Evolutionary conservation across 164 flowering plant species (phyloP).

Genomic region (Vitis amurensis): DNA sequence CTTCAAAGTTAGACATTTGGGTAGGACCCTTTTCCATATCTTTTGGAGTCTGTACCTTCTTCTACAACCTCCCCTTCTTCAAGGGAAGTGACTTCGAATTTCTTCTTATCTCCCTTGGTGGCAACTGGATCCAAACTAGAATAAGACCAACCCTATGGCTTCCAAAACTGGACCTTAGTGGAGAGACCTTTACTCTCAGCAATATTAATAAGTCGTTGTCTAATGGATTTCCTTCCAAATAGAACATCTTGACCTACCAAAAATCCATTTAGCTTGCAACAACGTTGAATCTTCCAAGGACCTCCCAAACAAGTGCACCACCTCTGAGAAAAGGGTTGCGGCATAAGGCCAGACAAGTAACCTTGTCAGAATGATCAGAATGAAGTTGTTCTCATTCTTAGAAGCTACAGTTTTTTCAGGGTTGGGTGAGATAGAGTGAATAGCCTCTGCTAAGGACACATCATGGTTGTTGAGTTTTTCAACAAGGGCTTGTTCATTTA

Average conservation of each 20-base stretch:
- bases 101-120: slow-evolving; percentile 51
- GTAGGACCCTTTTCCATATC: slow-evolving; percentile 33
- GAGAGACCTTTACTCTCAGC: slow-evolving; percentile 69
- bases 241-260: slow-evolving; percentile 84
- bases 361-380: slow-evolving; percentile 77
- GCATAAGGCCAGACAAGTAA: slow-evolving; percentile 97
- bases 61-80: slow-evolving; percentile 98
- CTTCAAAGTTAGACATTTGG: slow-evolving; percentile 40
- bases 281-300: slow-evolving; percentile 84
- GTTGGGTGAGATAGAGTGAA: slow-evolving; percentile 65
- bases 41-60: slow-evolving; percentile 57
- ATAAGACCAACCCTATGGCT: slow-evolving; percentile 93
- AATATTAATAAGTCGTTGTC: slow-evolving; percentile 72
- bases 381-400: slow-evolving; percentile 79
- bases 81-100: slow-evolving; percentile 51
- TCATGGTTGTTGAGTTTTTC: slow-evolving; percentile 66
- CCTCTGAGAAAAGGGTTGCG: slow-evolving; percentile 86
- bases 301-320: slow-evolving; percentile 84
- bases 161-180: slow-evolving; percentile 67
- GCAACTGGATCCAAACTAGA: slow-evolving; percentile 25
- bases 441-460: slow-evolving; percentile 63
- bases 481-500: slow-evolving; percentile 85
- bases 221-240: slow-evolving; percentile 83
- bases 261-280: slow-evolving; percentile 82
- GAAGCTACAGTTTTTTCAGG: slow-evolving; percentile 59